Evolutionary conservation across 768 basidiomycete genomes (phyloP), one percentile per base, ranked within the genome.

Genomic region (Chalciporus chontae): DNA sequence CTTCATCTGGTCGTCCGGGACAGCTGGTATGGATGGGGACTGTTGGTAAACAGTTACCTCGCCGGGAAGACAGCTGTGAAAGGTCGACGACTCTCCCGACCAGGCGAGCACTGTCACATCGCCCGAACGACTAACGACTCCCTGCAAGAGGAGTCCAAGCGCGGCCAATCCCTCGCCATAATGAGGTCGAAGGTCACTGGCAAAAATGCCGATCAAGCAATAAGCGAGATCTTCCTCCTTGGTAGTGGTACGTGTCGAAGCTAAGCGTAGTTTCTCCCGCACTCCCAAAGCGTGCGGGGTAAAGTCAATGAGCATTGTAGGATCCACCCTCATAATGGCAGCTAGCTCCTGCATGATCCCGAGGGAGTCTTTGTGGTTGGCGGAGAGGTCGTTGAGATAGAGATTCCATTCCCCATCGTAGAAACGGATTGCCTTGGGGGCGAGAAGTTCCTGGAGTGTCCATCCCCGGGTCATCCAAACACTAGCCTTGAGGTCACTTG

Each of bases 211-310:
- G 21, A 62, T 51, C 31, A 62, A 36, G 11, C 45, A 55, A 31
- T 62, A 61, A 8, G 58, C 56, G 13, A 40, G 32, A 43, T 59
- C 60, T 45, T 58, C 60, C 14, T 49, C 47, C 15, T 40, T 26
- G 1, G 60, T 58, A 5, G 60, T 45, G 52, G 29, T 21, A 21
- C 60, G 53, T 21, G 29, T 51, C 8, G 60, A 57, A 14, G 59
- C 60, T 7, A 50, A 15, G 18, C 43, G 38, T 3, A 50, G 53
- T 52, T 7, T 39, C 10, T 10, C 38, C 21, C 17, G 17, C 18
- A 39, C 21, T 17, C n/a, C 21, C 18, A 39, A 21, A 8, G 8
- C 17, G 21, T 21, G 4, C 21, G 17, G 8, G 38, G 38, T 21
- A 21, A 21, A 21, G 21, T 21, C 21, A 21, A 21, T 4, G 21